Base-by-base conservation (phyloP, 1,284 basidiomycete genomes). In the Wolfiporia cocos region DNA sequence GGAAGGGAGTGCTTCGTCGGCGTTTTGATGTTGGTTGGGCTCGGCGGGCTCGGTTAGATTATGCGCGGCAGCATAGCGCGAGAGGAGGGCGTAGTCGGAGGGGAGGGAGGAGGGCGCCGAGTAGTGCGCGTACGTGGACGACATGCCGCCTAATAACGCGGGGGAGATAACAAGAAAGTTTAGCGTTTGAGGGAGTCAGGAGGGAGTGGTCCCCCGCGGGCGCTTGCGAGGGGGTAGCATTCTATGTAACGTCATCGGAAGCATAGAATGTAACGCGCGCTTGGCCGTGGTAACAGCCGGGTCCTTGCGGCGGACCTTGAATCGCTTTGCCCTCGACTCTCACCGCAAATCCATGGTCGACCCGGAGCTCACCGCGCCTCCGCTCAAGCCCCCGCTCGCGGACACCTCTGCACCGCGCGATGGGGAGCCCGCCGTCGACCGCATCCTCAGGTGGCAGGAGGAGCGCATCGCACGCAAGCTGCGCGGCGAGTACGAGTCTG, bases 401-500 rank as follows among this genome's bases (percentile, higher is more conserved):
- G 71, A 73, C 50, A 67, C 78, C 0, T 68, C 73, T 2, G 63
- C 70, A 3, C 74, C 77, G 3, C 61, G 71, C 26, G 77, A 81
- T 54, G 60, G 67, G 32, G 78, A 83, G 47, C 76, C 78, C 3
- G 63, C 65, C 9, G 34, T 76, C 2, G 74, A 80, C 34, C 78
- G 78, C 47, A 58, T 87, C 4, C 58, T 67, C 35, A 68, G 75
- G 63, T 86, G 79, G 85, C 82, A 86, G 55, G 75, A 83, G 56
- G 72, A 75, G 42, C 77, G 85, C 42, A 70, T 85, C 15, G 73
- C 77, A 38, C 69, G 80, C 42, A 78, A 76, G 52, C 65, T 92
- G 41, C 67, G 71, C 37, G 86, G 85, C 12, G 86, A 92, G 55
- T 89, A 91, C 55, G 81, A 92, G 65, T 78, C 78, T 24, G 77